These are phyloP conservation scores for Laetiporus sulphureus DNA, from an alignment of 1,284 basidiomycete species.

Conservation along the genomic window DNA sequence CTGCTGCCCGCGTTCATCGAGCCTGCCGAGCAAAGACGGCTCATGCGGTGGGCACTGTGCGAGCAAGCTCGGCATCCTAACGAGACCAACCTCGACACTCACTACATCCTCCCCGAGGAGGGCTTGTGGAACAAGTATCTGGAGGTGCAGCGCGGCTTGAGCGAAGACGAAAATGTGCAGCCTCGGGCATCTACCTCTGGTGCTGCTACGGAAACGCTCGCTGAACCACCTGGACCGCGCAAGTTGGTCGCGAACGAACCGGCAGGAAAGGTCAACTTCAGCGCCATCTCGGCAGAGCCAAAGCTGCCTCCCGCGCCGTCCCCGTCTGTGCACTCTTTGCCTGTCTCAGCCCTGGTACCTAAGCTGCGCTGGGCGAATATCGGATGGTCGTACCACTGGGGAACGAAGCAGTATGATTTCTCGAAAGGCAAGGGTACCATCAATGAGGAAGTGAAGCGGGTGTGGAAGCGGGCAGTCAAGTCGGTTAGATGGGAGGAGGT, in stretches of 20 bases:
- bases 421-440: constrained; percentile 58
- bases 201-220: constrained; percentile 11
- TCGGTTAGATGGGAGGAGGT: constrained; percentile 65
- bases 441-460: constrained; percentile 41
- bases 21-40: constrained; percentile 49
- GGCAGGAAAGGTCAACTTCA: constrained; percentile 44
- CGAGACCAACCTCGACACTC: constrained; percentile 81
- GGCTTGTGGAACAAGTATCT: constrained; percentile 70
- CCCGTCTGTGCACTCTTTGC: constrained; percentile 38
- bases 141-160: constrained; percentile 24
- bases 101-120: constrained; percentile 66
- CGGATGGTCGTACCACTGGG: constrained; percentile 91
- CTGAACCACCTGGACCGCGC: constrained; percentile 44
- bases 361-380: constrained; percentile 90
- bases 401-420: constrained; percentile 88
- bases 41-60: constrained; percentile 65
- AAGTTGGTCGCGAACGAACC: constrained; percentile 63
- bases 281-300: constrained; percentile 37
- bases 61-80: constrained; percentile 77
- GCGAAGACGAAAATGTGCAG: constrained; percentile 30
- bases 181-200: constrained; percentile 27
- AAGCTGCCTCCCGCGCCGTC: constrained; percentile 59
- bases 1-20: constrained; percentile 70
- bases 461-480: constrained; percentile 60
- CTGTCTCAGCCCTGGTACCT: constrained; percentile 48